These are phyloP conservation scores for Rhodotorula sp. DNA, from an alignment of 1,284 basidiomycete species.

Conservation along the genomic window DNA sequence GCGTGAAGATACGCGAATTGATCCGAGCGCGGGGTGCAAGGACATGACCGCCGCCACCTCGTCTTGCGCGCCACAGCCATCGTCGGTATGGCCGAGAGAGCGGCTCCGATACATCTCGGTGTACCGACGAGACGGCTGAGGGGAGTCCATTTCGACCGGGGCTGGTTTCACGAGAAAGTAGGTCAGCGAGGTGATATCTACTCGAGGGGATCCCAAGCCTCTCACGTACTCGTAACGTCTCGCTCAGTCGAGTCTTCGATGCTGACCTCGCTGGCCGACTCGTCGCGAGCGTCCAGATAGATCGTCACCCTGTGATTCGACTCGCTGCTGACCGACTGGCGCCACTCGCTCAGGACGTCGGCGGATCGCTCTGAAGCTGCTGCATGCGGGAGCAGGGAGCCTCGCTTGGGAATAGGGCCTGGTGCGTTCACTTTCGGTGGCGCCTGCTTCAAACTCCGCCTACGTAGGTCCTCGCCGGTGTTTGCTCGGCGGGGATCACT, in stretches of 20 bases:
- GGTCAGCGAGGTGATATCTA: not conserved
- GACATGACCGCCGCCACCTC: not conserved
- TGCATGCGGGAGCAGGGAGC: too few species aligned
- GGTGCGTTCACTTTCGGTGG: too few species aligned
- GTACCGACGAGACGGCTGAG: not conserved
- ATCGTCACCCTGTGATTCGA: not conserved
- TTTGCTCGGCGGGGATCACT: too few species aligned
- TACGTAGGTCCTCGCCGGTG: too few species aligned
- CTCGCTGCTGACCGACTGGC: not conserved
- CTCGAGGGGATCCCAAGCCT: not conserved
- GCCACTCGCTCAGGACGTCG: too few species aligned
- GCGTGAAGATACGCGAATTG: not conserved
- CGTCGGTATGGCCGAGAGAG: too few species aligned
- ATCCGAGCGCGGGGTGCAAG: not conserved
- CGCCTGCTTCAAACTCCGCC: too few species aligned
- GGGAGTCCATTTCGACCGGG: not conserved
- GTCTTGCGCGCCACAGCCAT: not conserved
- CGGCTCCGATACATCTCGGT: not conserved
- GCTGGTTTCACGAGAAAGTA: not conserved
- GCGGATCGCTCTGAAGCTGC: too few species aligned
- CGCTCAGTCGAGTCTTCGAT: not conserved
- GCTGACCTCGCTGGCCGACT: not conserved
- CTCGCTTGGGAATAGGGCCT: too few species aligned
- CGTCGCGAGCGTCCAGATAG: not conserved
- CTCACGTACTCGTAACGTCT: not conserved